phyloP scores from a whole-genome alignment of 805 yeast genomes.

The Candida berthetii region DNA sequence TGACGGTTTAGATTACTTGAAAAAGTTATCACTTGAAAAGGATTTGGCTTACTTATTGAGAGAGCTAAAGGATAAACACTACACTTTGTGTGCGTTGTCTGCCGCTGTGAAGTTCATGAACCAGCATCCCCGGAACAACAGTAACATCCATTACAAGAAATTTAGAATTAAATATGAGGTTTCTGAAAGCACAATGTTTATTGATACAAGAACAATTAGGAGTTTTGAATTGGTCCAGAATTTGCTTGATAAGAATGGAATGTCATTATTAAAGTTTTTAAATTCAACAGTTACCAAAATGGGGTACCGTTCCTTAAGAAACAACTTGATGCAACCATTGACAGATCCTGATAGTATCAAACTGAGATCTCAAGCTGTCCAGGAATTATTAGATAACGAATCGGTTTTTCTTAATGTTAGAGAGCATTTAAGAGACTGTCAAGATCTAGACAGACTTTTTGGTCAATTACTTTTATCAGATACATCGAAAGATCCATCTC shows the following conservation, averaged over 20 bases:
- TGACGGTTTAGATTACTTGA: conserved; percentile 18
- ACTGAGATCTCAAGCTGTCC: conserved; percentile 29
- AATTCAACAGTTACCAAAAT: conserved; percentile 36
- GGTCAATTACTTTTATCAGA: conserved; percentile 26
- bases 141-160: conserved; percentile 16
- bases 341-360: conserved; percentile 29
- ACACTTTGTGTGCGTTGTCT: conserved; percentile 26
- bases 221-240: conserved; percentile 34
- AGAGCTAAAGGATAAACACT: conserved; percentile 21
- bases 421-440: conserved; percentile 18
- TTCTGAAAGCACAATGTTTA: conserved; percentile 35
- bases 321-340: conserved; percentile 40
- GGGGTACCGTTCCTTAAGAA: conserved; percentile 37
- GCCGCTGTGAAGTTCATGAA: conserved; percentile 24
- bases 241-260: conserved; percentile 20
- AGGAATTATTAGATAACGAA: conserved; percentile 24
- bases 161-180: conserved; percentile 31
- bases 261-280: conserved; percentile 29
- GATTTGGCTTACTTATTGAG: conserved; percentile 15
- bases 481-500: conserved; percentile 23
- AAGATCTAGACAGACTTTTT: conserved; percentile 36
- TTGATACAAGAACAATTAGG: conserved; percentile 31
- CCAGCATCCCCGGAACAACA: conserved; percentile 1
- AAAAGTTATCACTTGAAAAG: conserved; percentile 11
- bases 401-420: conserved; percentile 12